phyloP scores from a whole-genome alignment of 768 basidiomycete genomes.

The Plicaturopsis crispa region DNA sequence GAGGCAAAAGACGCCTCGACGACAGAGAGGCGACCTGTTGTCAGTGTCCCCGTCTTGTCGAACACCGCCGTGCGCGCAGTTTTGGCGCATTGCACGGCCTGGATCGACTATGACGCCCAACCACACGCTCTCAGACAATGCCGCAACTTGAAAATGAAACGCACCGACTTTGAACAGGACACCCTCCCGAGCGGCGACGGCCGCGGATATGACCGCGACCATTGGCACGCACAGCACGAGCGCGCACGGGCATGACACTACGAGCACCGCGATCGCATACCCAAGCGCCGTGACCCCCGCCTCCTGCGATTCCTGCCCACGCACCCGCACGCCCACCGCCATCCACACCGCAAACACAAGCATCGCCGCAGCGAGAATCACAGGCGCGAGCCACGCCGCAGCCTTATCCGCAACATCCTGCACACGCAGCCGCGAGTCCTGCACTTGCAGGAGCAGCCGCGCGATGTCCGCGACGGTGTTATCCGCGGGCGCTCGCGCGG shows the following conservation, averaged over 20 bases:
- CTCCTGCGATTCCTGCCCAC: slow-evolving; percentile 13
- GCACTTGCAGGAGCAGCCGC: slow-evolving; percentile 26
- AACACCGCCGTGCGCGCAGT: slow-evolving; percentile 42
- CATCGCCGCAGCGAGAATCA: slow-evolving; percentile 32
- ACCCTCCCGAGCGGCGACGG: too few relatives aligned
- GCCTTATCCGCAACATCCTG: slow-evolving; percentile 43
- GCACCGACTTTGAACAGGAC: too few relatives aligned
- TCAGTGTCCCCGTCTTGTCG: slow-evolving; percentile 58
- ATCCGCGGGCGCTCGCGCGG: slow-evolving; percentile 27
- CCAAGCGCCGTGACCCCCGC: slow-evolving; percentile 32
- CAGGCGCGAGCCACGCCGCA: slow-evolving; percentile 41
- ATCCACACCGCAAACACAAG: slow-evolving; percentile 30
- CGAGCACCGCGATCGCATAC: slow-evolving; percentile 43
- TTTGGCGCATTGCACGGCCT: slow-evolving; percentile 33
- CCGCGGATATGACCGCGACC: too few relatives aligned
- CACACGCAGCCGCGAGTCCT: slow-evolving; percentile 27
- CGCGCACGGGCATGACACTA: slow-evolving; percentile 49
- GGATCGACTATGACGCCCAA: slow-evolving; percentile 32
- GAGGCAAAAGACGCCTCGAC: too few relatives aligned
- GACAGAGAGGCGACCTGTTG: slow-evolving; percentile 23
- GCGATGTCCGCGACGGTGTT: slow-evolving; percentile 32
- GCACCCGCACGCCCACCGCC: slow-evolving; percentile 21
- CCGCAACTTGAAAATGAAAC: slow-evolving; percentile 13
- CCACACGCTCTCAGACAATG: slow-evolving; percentile 14
- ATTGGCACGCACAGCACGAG: slow-evolving; percentile 27